Evolutionary conservation across 345 rosid genomes (phyloP).

Genomic region (Brassica cretica): DNA sequence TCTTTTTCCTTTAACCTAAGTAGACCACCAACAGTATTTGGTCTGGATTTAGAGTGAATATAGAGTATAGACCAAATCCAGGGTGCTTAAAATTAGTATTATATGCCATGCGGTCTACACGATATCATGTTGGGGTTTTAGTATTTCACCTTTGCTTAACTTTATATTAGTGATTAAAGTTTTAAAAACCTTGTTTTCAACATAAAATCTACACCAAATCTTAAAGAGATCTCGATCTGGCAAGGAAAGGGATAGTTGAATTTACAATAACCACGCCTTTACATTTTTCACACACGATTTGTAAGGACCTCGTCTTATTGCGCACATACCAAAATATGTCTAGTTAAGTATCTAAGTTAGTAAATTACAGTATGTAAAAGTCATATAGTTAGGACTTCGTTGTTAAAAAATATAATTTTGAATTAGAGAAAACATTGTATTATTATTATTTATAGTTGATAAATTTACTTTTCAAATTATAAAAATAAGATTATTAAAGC

Average conservation of each 20-base stretch:
- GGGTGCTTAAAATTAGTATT: conserved; percentile 29
- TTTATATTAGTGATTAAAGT: background rate
- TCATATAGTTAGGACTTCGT: no score
- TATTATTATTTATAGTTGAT: background rate
- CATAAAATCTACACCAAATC: conserved; percentile 35
- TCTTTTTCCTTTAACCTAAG: conserved; percentile 19
- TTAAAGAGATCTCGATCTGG: conserved; percentile 17
- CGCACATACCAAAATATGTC: background rate
- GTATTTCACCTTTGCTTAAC: conserved; percentile 25
- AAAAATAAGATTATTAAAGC: background rate
- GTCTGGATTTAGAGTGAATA: conserved; percentile 25
- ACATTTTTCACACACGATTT: background rate
- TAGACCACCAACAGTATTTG: conserved; percentile 22
- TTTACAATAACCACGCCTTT: conserved; percentile 3
- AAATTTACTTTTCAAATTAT: background rate
- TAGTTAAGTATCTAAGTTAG: no score
- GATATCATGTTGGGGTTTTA: conserved; percentile 35
- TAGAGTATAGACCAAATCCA: conserved; percentile 37
- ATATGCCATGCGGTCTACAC: conserved; percentile 33
- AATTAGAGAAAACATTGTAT: background rate
- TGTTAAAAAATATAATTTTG: background rate
- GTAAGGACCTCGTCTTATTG: background rate
- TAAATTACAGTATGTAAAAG: no score
- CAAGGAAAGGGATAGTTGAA: conserved; percentile 8
- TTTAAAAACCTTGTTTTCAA: conserved; percentile 25